phyloP scores from a whole-genome alignment of 2,329 filamentous ascomycete species.

The Diaporthe sp. region DNA sequence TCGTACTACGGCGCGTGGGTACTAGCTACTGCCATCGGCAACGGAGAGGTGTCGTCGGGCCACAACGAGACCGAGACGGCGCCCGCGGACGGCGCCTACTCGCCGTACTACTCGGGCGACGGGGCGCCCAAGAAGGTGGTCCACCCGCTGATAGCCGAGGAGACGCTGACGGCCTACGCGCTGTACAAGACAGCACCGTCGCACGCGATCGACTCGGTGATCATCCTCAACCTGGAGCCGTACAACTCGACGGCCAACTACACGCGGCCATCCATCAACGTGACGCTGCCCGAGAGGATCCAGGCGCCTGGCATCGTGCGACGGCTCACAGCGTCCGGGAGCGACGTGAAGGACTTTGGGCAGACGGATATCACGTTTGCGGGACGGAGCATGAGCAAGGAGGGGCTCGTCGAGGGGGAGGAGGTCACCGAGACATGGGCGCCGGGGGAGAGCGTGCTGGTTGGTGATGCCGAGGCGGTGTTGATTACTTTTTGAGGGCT shows the following conservation, averaged over 20 bases:
- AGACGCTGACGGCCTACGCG: conserved; percentile 15
- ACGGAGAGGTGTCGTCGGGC: conserved; percentile 10
- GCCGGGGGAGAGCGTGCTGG: background rate
- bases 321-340: conserved; percentile 6
- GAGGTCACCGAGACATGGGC: background rate
- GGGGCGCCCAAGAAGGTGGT: conserved; percentile 31
- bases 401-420: background rate
- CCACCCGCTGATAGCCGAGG: background rate
- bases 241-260: conserved; percentile 36
- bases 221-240: conserved; percentile 35
- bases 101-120: conserved; percentile 35
- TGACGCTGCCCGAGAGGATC: conserved; percentile 28
- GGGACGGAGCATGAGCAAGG: conserved; percentile 30
- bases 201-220: conserved; percentile 11
- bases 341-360: conserved; percentile 29
- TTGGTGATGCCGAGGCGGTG: conserved; percentile 20
- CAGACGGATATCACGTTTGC: conserved; percentile 37
- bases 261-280: conserved; percentile 28
- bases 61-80: conserved; percentile 35
- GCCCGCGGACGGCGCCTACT: conserved; percentile 34
- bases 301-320: background rate
- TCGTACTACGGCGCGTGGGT: conserved; percentile 40
- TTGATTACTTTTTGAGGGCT: background rate
- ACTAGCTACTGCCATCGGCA: conserved; percentile 32
- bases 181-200: conserved; percentile 4